A percentile compares a stretch with the other conserved stretches of the same genome.
Evolutionary conservation across 371 early-diverging fungal genomes (phyloP).

Genomic region (Basidiobolus meristosporus): DNA sequence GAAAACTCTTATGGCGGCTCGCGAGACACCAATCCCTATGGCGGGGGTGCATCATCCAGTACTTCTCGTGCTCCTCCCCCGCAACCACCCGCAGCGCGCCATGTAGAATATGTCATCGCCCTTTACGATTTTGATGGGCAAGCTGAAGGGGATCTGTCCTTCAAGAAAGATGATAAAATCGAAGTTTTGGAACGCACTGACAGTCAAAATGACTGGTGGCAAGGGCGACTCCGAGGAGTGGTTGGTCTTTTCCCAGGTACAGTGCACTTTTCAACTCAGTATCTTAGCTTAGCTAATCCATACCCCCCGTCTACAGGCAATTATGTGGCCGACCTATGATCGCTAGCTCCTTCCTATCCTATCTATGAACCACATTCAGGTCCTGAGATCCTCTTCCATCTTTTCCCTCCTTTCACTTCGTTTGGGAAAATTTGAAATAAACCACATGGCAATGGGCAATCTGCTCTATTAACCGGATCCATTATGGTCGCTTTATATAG

Average conservation of each 20-base stretch:
- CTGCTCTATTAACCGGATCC: too few species aligned
- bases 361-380: too few species aligned
- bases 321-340: too few species aligned
- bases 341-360: too few species aligned
- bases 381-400: too few species aligned
- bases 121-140: conserved; percentile 41
- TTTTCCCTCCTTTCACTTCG: too few species aligned
- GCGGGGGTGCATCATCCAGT: conserved; percentile 1
- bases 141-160: conserved; percentile 32
- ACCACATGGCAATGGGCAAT: too few species aligned
- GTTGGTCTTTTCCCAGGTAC: conserved; percentile 47
- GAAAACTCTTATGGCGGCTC: neutral
- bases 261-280: too few species aligned
- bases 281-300: too few species aligned
- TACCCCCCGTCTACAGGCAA: too few species aligned
- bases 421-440: too few species aligned
- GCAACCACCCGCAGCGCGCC: neutral
- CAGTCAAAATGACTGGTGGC: conserved; percentile 48
- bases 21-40: neutral
- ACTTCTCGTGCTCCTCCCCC: neutral
- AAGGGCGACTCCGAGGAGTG: conserved; percentile 27
- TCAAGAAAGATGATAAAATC: conserved; percentile 33
- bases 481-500: too few species aligned
- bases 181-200: conserved; percentile 27
- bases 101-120: conserved; percentile 14